Base-by-base conservation (phyloP, 129 eudicot species). In the Lactuca sativa region DNA sequence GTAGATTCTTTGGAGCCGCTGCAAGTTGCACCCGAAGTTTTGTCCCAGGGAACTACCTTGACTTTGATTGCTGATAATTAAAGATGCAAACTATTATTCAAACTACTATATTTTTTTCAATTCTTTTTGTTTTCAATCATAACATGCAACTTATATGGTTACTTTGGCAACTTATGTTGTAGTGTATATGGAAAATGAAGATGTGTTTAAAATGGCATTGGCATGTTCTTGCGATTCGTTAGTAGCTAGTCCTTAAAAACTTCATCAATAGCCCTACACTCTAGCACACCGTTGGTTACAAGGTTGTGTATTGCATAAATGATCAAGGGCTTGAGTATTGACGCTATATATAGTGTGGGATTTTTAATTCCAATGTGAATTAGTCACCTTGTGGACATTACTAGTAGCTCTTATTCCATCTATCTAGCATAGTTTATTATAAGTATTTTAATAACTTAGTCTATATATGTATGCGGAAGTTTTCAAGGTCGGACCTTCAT, bases 1-100 rank as follows among this genome's bases (percentile, higher is more conserved):
- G 98, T 92, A 5, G 98, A 89, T 65, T 82, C 98, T 13, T 68
- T 92, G 76, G 98, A 92, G 83, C 98, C 98, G 61, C 81, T 92
- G 34, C 98, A 89, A 75, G 59, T 75, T 56, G 83, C 84, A 56
- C 36, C n/a, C 10, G 84, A 57, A 60, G 77, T 64, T 57, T 14
- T 56, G 65, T 9, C 82, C 17, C 34, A 58, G n/a, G 81, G 75
- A 64, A 48, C 83, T 40, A 74, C 72, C 15, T 43, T 81, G 70
- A 78, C 85, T 55, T 64, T 83, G 71, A 70, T 80, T 51, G 69
- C 70, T 65, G 84, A 80, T 40, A 70, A 71, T 65, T 58, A 67
- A 81, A 66, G 77, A 41, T 62, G 74, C 74, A 52, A 7, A 74
- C 66, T 68, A 64, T 36, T 61, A 36, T 48, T 67, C 66, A 55